Evolutionary conservation across 225 moss, liverwort and hornwort genomes (phyloP).

Genomic region (Neckera pumila): DNA sequence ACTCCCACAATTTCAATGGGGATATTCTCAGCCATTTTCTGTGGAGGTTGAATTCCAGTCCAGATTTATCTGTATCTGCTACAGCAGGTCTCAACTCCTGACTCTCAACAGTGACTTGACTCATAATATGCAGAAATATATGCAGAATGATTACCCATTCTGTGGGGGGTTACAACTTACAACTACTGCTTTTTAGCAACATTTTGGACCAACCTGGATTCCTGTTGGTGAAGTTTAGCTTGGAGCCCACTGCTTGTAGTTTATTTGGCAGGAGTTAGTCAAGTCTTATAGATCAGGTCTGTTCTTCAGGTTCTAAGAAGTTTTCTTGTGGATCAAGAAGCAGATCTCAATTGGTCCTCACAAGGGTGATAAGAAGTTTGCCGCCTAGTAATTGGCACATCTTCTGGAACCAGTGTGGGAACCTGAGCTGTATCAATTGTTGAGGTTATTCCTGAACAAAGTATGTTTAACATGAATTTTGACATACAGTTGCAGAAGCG

Average conservation of each 20-base stretch:
- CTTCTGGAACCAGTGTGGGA: not conserved
- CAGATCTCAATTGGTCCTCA: not conserved
- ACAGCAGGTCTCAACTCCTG: not conserved
- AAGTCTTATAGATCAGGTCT: not conserved
- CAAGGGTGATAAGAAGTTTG: not conserved
- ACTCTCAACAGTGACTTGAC: not conserved
- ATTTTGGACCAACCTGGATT: not conserved
- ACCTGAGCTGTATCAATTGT: not conserved
- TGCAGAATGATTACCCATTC: not conserved
- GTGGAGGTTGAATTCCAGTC: not conserved
- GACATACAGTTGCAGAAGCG: not conserved
- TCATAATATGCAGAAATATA: not conserved
- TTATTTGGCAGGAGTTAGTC: not conserved
- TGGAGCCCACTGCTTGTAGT: not conserved
- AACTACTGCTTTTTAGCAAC: not conserved
- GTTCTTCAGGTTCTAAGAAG: not conserved
- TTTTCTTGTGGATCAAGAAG: not conserved
- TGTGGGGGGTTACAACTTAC: not conserved
- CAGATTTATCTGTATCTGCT: not conserved
- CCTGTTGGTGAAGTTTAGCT: not conserved
- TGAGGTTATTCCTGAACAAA: not conserved
- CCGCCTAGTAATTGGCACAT: not conserved
- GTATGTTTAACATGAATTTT: not conserved
- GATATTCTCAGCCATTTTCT: not conserved
- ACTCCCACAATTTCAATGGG: not conserved